Percentiles rank a stretch among this genome's conserved stretches.
Evolutionary conservation across 2,329 filamentous ascomycete genomes (phyloP).

Genomic region (Diaporthe citri): DNA sequence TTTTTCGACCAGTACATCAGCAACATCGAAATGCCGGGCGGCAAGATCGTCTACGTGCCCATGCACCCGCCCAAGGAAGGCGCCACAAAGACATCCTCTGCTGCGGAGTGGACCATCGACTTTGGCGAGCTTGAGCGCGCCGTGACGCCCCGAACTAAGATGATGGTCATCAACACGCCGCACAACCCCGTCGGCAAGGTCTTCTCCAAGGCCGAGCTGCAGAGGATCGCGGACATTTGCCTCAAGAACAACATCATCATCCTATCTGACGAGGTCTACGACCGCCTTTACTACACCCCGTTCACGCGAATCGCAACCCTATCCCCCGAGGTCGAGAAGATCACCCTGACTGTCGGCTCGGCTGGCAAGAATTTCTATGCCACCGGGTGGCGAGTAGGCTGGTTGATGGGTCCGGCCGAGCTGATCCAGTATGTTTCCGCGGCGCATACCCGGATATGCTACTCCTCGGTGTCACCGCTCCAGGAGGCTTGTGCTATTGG

Average conservation of each 20-base stretch:
- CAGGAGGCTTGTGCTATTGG: constrained; percentile 94
- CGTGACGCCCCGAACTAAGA: constrained; percentile 89
- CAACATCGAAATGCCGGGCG: constrained; percentile 98
- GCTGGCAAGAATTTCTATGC: constrained; percentile 99
- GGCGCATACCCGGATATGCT: constrained; percentile 96
- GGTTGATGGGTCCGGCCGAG: constrained; percentile 89
- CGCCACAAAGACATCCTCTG: constrained; percentile 82
- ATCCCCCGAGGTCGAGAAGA: constrained; percentile 86
- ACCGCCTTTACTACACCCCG: constrained; percentile 93
- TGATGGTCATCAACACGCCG: constrained; percentile 91
- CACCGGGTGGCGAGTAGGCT: constrained; percentile 96
- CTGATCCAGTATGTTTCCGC: constrained; percentile 92
- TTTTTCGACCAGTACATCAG: constrained; percentile 99
- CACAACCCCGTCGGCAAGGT: constrained; percentile 99
- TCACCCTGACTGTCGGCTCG: constrained; percentile 94
- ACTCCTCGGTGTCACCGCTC: constrained; percentile 90
- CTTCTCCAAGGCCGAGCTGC: constrained; percentile 85
- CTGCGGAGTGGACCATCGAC: constrained; percentile 89
- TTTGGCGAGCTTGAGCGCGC: constrained; percentile 84
- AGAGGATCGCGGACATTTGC: constrained; percentile 87
- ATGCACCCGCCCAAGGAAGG: constrained; percentile 89
- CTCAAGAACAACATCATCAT: constrained; percentile 96
- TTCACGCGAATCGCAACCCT: constrained; percentile 94
- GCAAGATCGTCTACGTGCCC: constrained; percentile 95
- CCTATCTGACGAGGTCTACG: constrained; percentile 92